Conservation (phyloP, 148 eudicot genomes). For the Silene conica region DNA sequence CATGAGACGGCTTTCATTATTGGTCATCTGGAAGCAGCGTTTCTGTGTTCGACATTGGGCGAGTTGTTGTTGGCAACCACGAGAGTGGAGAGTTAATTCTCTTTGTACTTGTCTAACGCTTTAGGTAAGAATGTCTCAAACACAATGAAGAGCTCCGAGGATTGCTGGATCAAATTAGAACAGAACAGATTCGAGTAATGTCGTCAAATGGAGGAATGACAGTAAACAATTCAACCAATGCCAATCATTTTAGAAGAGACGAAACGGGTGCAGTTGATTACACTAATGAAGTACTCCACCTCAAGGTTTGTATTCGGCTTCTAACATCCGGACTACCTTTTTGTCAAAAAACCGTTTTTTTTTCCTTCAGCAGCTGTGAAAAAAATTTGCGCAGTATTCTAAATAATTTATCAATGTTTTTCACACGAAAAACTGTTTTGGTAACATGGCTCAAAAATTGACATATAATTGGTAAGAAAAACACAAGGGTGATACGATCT, state of each 20-base stretch:
- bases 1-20: too few species aligned
- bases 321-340: neutral
- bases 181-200: slow-evolving; percentile 43
- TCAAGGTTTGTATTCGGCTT: slow-evolving; percentile 50
- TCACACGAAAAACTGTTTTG: too few species aligned
- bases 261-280: slow-evolving; percentile 30
- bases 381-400: too few species aligned
- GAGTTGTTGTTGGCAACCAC: too few species aligned
- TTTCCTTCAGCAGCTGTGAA: neutral
- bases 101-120: slow-evolving; percentile 1
- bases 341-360: neutral
- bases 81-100: too few species aligned
- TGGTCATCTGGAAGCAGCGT: too few species aligned
- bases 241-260: slow-evolving; percentile 27
- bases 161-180: slow-evolving; percentile 66
- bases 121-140: slow-evolving; percentile 81
- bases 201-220: slow-evolving; percentile 29
- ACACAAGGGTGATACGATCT: neutral
- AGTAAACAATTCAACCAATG: slow-evolving; percentile 19
- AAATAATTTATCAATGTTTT: too few species aligned
- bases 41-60: neutral
- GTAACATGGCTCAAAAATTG: too few species aligned
- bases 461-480: too few species aligned
- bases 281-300: slow-evolving; percentile 48
- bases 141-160: slow-evolving; percentile 88